Evolutionary conservation across 805 yeast genomes (phyloP).

Genomic region (Lipomyces lipofer): DNA sequence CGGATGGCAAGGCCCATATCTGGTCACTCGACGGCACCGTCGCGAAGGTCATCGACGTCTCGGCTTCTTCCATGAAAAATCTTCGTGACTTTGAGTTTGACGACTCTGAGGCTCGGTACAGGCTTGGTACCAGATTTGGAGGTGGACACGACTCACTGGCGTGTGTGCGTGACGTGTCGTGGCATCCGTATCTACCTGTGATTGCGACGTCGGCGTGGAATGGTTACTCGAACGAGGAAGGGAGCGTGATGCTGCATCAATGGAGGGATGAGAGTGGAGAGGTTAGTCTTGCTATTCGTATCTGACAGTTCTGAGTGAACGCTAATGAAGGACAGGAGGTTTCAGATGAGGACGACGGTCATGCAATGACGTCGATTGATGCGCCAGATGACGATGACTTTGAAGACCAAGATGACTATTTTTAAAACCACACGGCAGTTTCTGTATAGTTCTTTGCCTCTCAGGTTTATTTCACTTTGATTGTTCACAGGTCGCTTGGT

Average conservation of each 20-base stretch:
- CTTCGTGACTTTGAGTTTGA: neutral
- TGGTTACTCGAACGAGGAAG: constrained; percentile 24
- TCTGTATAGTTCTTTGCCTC: too few species aligned
- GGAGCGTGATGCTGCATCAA: constrained; percentile 24
- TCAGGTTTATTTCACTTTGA: too few species aligned
- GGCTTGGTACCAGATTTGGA: neutral
- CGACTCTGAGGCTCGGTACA: neutral
- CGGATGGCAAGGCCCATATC: constrained; percentile 35
- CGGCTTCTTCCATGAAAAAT: constrained; percentile 9
- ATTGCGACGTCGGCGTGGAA: constrained; percentile 30
- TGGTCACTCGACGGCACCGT: constrained; percentile 38
- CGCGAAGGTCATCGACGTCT: constrained; percentile 23
- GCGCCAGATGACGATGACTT: constrained; percentile 11
- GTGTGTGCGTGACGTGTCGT: constrained; percentile 35
- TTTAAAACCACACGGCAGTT: too few species aligned
- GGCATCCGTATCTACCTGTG: constrained; percentile 36
- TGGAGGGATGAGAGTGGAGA: constrained; percentile 27
- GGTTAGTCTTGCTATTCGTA: neutral
- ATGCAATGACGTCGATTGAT: neutral
- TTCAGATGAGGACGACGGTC: neutral
- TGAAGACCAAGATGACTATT: constrained; percentile 11
- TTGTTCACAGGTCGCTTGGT: too few species aligned
- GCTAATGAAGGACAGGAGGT: neutral
- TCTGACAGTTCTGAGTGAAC: neutral
- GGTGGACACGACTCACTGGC: constrained; percentile 12